phyloP scores from a whole-genome alignment of 208 protist species.

The Wallacemonas sp. region DNA sequence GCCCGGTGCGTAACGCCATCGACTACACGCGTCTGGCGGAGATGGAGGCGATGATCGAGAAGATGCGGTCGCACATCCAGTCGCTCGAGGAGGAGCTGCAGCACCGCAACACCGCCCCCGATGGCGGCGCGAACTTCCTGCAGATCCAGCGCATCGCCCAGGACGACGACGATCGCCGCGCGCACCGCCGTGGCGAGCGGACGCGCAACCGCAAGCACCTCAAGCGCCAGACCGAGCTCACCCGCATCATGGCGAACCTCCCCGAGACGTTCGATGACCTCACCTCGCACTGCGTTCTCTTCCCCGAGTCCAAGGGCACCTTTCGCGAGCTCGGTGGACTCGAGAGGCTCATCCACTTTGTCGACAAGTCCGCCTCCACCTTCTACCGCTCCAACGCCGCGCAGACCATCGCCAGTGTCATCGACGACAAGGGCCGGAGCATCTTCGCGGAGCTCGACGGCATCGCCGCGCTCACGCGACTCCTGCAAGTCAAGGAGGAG shows the following conservation, averaged over 20 bases:
- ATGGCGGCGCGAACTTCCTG: slow-evolving; percentile 60
- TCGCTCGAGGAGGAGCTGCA: slow-evolving; percentile 79
- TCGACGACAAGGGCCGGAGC: slow-evolving; percentile 81
- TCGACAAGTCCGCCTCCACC: slow-evolving; percentile 76
- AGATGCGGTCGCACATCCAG: slow-evolving; percentile 87
- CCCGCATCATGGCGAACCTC: slow-evolving; percentile 86
- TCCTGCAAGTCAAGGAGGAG: slow-evolving; percentile 87
- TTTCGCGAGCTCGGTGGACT: slow-evolving; percentile 86
- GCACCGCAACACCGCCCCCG: slow-evolving; percentile 56
- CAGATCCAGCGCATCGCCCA: slow-evolving; percentile 80
- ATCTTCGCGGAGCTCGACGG: slow-evolving; percentile 63
- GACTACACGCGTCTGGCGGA: slow-evolving; percentile 91
- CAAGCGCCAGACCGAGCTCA: slow-evolving; percentile 87
- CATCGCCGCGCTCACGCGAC: slow-evolving; percentile 64
- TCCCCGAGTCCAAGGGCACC: slow-evolving; percentile 75
- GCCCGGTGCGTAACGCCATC: slow-evolving; percentile 88
- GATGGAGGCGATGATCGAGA: slow-evolving; percentile 94
- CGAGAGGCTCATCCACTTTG: slow-evolving; percentile 79
- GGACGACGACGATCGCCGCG: slow-evolving; percentile 32
- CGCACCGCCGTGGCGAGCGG: slow-evolving; percentile 21
- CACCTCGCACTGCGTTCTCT: slow-evolving; percentile 89
- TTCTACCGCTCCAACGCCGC: slow-evolving; percentile 88
- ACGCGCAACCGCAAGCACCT: slow-evolving; percentile 49
- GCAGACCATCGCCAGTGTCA: slow-evolving; percentile 86
- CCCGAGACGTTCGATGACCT: slow-evolving; percentile 92